phyloP scores from a whole-genome alignment of 2,329 filamentous ascomycete genomes.

The Diaporthe caulivora region DNA sequence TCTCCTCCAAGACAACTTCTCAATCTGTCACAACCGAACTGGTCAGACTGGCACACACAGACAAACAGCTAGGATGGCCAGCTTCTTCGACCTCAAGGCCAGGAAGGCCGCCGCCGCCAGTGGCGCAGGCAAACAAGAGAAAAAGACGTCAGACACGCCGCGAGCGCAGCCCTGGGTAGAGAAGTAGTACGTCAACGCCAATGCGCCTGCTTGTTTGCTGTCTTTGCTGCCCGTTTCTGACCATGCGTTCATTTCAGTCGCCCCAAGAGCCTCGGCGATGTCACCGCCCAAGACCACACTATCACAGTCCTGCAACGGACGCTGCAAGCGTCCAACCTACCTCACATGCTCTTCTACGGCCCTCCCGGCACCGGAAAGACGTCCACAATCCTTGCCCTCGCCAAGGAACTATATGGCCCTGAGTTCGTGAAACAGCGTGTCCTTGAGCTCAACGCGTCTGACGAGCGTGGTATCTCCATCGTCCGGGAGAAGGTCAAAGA shows the following conservation, averaged over 20 bases:
- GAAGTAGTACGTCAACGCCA: conserved; percentile 81
- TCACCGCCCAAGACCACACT: conserved; percentile 97
- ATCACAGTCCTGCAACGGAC: conserved; percentile 92
- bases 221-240: neutral
- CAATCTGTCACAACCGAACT: neutral
- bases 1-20: neutral
- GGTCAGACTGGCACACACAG: neutral
- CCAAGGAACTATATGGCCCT: conserved; percentile 96
- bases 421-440: conserved; percentile 93
- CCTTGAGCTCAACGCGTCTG: conserved; percentile 98
- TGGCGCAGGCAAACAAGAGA: conserved; percentile 72
- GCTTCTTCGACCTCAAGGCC: conserved; percentile 96
- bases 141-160: conserved; percentile 71
- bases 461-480: conserved; percentile 97
- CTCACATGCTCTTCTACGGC: conserved; percentile 99
- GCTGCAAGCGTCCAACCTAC: conserved; percentile 94
- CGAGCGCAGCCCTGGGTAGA: conserved; percentile 95
- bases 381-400: conserved; percentile 94
- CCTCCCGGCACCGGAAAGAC: conserved; percentile 98
- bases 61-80: conserved; percentile 73
- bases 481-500: conserved; percentile 98
- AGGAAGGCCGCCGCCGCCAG: conserved; percentile 81
- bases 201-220: neutral
- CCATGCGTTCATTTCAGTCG: conserved; percentile 69
- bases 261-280: conserved; percentile 92